These are phyloP conservation scores for Rhizoclosmatium globosum DNA, from an alignment of 192 early-diverging fungal species.

Conservation along the genomic window DNA sequence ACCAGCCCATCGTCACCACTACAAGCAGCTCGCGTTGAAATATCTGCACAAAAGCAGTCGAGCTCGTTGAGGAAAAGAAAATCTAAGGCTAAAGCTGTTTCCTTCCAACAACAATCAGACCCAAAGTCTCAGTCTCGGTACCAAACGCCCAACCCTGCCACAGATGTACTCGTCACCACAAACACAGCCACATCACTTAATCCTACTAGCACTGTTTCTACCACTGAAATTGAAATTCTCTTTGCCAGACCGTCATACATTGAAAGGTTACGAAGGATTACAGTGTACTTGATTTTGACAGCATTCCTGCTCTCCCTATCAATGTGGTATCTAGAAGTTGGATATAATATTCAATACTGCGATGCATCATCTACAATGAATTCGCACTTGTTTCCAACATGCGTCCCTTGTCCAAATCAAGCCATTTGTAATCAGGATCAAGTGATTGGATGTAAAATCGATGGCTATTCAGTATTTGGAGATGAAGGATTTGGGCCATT, in stretches of 20 bases:
- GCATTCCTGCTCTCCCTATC: neutral
- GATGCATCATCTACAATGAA: neutral
- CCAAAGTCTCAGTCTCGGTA: neutral
- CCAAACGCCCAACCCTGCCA: neutral
- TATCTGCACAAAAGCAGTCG: too few species aligned
- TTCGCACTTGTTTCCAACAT: slow-evolving; percentile 1
- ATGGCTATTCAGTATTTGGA: slow-evolving; percentile 8
- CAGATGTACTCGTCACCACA: neutral
- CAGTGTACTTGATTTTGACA: neutral
- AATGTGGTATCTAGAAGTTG: neutral
- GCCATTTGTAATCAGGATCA: slow-evolving; percentile 4
- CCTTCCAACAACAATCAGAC: neutral
- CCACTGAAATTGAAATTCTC: neutral
- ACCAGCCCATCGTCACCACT: too few species aligned
- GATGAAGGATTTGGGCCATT: slow-evolving; percentile 36
- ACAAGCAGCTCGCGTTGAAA: too few species aligned
- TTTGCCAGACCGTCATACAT: neutral
- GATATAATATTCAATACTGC: slow-evolving; percentile 4
- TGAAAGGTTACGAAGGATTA: neutral
- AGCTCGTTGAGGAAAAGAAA: too few species aligned
- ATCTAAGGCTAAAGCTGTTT: too few species aligned
- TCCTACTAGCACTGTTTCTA: neutral
- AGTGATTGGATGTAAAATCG: slow-evolving; percentile 2
- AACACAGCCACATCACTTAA: neutral
- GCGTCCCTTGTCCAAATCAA: slow-evolving; percentile 18